Evolutionary conservation across 495 filamentous ascomycete species (phyloP), one percentile per base, ranked within the genome.

Genomic region (Aspergillus avenaceus): DNA sequence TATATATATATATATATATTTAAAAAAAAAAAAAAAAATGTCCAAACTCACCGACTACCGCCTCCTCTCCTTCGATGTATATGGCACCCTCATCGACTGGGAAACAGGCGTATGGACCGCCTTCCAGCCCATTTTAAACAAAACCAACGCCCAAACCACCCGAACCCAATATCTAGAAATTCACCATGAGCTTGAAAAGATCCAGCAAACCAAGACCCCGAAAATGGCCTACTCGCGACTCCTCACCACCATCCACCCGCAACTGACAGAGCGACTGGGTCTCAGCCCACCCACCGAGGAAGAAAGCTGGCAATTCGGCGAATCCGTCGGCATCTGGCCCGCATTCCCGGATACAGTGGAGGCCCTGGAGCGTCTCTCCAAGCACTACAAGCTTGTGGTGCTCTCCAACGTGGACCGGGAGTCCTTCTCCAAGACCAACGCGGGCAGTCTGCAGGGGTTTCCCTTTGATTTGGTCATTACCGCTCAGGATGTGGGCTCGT

Each of bases 11-110:
- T 32, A 32, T n/a, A 12, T 32, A 32, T 4, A 32, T 32, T 32
- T 4, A 32, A 32, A 32, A n/a, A 32, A 32, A 32, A 32, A n/a
- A 32, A 32, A 41, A n/a, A 22, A 11, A 45, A 72, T 71, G 67
- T 53, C 65, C 14, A 43, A 41, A 18, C 65, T 80, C 16, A 63
- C 63, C 14, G 49, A 67, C 51, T 80, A 69, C 63, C 64, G 59
- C 4, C 61, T 83, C 47, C 80, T 90, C 26, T 73, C 70, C 60
- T 93, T 95, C 71, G 88, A 95, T 64, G 81, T 87, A 73, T 92
- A 88, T 64, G 86, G 88, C 63, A 95, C 89, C 0, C 77, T 91
- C 21, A 82, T 92, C 42, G 86, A 91, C 73, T 88, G 85, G 85
- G 80, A 90, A 63, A 48, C 41, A 5, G 73, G 73, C 26, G 71